These are phyloP conservation scores for Fusarium mexicanum DNA, from an alignment of 2,329 filamentous ascomycete species.

Conservation along the genomic window DNA sequence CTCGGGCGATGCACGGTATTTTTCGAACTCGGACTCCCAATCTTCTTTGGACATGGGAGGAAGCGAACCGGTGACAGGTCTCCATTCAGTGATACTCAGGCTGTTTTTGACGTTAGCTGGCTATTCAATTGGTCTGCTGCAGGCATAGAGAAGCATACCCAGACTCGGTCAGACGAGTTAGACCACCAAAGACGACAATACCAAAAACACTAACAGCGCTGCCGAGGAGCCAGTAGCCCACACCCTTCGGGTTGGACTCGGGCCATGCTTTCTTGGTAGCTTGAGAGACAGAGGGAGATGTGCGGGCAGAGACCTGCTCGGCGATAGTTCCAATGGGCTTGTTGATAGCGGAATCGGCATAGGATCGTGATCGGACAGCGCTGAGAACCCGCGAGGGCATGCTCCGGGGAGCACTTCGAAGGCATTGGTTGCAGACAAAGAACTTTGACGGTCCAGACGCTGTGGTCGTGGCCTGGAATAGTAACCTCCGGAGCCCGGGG, in stretches of 20 bases:
- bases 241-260: constrained; percentile 75
- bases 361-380: constrained; percentile 52
- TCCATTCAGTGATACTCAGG: constrained; percentile 98
- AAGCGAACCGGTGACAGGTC: constrained; percentile 90
- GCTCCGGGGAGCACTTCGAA: constrained; percentile 47
- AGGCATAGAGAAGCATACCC: constrained; percentile 67
- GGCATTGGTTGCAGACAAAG: constrained; percentile 62
- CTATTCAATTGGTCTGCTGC: neutral
- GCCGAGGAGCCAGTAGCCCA: constrained; percentile 91
- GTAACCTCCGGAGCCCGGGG: constrained; percentile 54
- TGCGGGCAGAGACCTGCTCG: constrained; percentile 39
- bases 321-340: constrained; percentile 44
- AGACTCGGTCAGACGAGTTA: constrained; percentile 94
- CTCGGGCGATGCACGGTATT: constrained; percentile 92
- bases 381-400: constrained; percentile 53
- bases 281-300: constrained; percentile 34
- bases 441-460: constrained; percentile 47
- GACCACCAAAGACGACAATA: constrained; percentile 92
- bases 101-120: constrained; percentile 55
- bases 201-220: constrained; percentile 95
- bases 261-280: constrained; percentile 57
- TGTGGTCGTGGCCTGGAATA: constrained; percentile 49
- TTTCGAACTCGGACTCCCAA: constrained; percentile 93
- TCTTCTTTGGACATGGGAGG: constrained; percentile 81
- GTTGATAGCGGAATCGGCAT: constrained; percentile 48